phyloP scores from a whole-genome alignment of 1,139 yeast genomes.

The Petasospora rhodanensis region DNA sequence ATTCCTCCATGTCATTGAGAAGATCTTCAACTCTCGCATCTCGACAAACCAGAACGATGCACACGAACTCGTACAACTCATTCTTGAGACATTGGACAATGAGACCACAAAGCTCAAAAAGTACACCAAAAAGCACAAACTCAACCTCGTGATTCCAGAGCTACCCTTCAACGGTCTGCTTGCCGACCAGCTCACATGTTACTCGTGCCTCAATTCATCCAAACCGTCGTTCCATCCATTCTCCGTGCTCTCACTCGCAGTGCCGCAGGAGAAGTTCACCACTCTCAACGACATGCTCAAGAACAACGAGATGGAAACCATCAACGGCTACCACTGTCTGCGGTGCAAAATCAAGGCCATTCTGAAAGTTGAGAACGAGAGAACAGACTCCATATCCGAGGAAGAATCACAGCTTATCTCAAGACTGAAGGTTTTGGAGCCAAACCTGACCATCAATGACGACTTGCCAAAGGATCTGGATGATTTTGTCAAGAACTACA shows the following conservation, averaged over 20 bases:
- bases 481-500: conserved; percentile 42
- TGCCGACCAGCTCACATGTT: conserved; percentile 64
- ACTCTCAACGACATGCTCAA: conserved; percentile 51
- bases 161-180: conserved; percentile 74
- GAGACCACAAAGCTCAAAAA: conserved; percentile 50
- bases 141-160: conserved; percentile 37
- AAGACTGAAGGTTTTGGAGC: conserved; percentile 31
- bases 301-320: conserved; percentile 61
- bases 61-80: conserved; percentile 79
- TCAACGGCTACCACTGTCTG: conserved; percentile 77
- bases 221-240: conserved; percentile 59
- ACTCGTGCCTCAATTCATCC: conserved; percentile 60
- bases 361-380: conserved; percentile 29
- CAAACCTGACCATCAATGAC: conserved; percentile 53
- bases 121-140: conserved; percentile 27
- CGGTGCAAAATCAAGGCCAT: conserved; percentile 58
- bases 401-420: conserved; percentile 23
- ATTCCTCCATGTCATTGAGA: conserved; percentile 65
- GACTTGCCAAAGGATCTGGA: conserved; percentile 46
- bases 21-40: conserved; percentile 71
- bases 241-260: conserved; percentile 66
- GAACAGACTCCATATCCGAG: conserved; percentile 15
- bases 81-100: conserved; percentile 71
- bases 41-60: conserved; percentile 91
- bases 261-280: conserved; percentile 58